Base-by-base conservation (phyloP, 2,329 filamentous ascomycete genomes). In the Cladosporium sphaerospermum region DNA sequence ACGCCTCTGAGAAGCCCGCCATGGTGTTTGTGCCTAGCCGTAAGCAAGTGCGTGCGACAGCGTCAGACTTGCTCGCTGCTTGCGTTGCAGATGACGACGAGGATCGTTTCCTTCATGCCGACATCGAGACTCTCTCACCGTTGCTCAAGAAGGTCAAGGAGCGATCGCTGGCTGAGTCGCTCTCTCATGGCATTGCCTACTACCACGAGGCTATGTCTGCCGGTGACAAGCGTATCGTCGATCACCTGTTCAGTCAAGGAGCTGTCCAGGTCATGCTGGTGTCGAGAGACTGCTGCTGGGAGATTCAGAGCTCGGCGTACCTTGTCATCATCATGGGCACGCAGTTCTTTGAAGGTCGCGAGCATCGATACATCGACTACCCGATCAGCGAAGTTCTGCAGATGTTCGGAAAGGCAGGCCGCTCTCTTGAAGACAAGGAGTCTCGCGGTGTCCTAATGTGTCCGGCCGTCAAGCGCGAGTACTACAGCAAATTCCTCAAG, bases 401-500 rank as follows among this genome's bases (percentile, higher is more conserved):
- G 66, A 99, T 99, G 92, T 96, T 97, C 62, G 93, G 93, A 61
- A 95, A 93, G 71, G 88, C 93, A 36, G 84, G 91, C 52, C 83
- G 87, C 39, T 83, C 89, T 1, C 81, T 85, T 3, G 79, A 84
- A 65, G 90, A 96, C 63, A 89, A 88, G 54, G 81, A 86, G 54
- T 86, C 88, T 43, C 89, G 88, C 57, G 95, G 92, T 61, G 89
- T 99, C n/a, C 78, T 99, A 42, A 97, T 99, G 93, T 83, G 96
- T 9, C 90, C 92, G 2, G 85, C 88, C 14, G 89, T 95, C 45
- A 96, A 95, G 78, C 85, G 93, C 36, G 91, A 96, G 58, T 99
- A 96, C 72, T 99, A 97, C 80, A 95, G 93, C 74, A 99, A 99
- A 73, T 99, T 99, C 76, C 74, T 99, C 59, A 92, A 93, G 62